These are phyloP conservation scores for Pseudocercospora macadamiae DNA, from an alignment of 2,329 filamentous ascomycete species.

Conservation along the genomic window DNA sequence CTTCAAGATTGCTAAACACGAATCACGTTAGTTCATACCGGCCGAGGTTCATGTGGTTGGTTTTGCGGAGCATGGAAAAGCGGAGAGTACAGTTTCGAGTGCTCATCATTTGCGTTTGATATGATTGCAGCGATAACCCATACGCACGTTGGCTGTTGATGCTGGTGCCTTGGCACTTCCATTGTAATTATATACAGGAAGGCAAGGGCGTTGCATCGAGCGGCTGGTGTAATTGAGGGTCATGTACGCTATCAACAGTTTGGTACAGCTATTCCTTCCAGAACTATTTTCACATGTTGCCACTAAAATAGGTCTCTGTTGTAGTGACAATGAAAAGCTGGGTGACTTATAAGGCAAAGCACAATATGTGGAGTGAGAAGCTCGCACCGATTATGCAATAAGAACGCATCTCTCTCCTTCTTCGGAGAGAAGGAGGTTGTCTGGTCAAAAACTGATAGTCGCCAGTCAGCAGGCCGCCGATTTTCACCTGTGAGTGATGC, in stretches of 20 bases:
- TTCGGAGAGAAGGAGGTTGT: too few species aligned
- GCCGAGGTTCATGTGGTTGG: too few species aligned
- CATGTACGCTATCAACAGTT: background rate
- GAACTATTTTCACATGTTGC: background rate
- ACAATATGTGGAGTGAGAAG: too few species aligned
- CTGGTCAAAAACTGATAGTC: too few species aligned
- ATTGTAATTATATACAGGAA: constrained; percentile 7
- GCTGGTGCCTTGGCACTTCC: constrained; percentile 3
- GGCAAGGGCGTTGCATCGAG: constrained; percentile 5
- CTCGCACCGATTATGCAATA: too few species aligned
- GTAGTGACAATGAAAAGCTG: too few species aligned
- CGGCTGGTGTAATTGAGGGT: background rate
- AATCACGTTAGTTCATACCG: too few species aligned
- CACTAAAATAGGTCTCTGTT: too few species aligned
- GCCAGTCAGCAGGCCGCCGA: too few species aligned
- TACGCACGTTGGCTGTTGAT: constrained; percentile 6
- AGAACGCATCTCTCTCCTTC: too few species aligned
- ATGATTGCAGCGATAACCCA: constrained; percentile 4
- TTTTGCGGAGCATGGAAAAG: constrained; percentile 2
- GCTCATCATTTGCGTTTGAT: constrained; percentile 5
- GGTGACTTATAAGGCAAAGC: too few species aligned
- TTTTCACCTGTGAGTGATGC: too few species aligned
- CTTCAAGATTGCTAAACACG: constrained; percentile 3
- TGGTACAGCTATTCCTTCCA: background rate
- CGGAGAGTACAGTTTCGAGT: background rate